A percentile compares a stretch with the other conserved stretches of the same genome.
Conservation (phyloP, 73 alveolate genomes). For the Paramecium tetraurelia region DNA sequence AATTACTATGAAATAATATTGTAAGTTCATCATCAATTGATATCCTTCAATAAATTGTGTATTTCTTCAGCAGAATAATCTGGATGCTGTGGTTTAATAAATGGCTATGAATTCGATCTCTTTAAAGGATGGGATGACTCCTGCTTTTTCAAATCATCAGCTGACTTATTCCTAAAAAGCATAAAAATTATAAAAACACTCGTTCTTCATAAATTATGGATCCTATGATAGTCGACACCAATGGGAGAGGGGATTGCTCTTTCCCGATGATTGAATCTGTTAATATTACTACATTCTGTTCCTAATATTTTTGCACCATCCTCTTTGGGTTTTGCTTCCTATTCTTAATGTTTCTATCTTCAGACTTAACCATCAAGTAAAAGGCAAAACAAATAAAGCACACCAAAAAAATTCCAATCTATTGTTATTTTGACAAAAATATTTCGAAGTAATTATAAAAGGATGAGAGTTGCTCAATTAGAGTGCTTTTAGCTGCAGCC, state of each 20-base stretch:
- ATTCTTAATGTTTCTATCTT: neutral
- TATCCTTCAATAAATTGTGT: neutral
- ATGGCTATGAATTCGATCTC: conserved; percentile 2
- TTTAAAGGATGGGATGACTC: neutral
- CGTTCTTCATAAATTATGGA: neutral
- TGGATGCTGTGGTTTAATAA: neutral
- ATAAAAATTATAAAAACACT: neutral
- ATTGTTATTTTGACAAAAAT: neutral
- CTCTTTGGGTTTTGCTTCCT: neutral
- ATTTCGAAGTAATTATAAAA: neutral
- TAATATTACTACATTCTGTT: neutral
- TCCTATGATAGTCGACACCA: neutral
- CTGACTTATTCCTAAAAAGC: neutral
- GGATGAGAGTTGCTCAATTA: neutral
- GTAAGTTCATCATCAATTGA: neutral
- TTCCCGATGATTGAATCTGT: neutral
- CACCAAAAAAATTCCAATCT: neutral
- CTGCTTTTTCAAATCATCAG: neutral
- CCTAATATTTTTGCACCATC: neutral
- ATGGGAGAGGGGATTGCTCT: neutral
- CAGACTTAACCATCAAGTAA: conserved; percentile 23
- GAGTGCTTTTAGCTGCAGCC: neutral
- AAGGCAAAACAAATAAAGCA: conserved; percentile 14
- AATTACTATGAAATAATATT: neutral
- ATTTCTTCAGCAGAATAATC: neutral